These are phyloP conservation scores for Psidium guajava DNA, from an alignment of 345 rosid species.

Conservation along the genomic window DNA sequence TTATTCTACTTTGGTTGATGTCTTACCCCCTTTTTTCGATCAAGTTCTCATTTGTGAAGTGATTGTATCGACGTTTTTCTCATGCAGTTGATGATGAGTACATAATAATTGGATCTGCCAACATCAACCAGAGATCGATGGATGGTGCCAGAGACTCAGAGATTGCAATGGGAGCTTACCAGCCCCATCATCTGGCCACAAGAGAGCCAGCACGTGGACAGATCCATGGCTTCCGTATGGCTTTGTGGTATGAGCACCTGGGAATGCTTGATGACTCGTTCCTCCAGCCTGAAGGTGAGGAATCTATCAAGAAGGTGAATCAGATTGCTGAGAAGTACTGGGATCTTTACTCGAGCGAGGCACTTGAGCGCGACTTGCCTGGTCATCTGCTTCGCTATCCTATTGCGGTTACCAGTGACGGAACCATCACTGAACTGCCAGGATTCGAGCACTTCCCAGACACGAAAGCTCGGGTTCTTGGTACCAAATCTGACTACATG, in stretches of 20 bases:
- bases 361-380: slow-evolving; percentile 69
- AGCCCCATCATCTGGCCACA: slow-evolving; percentile 67
- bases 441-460: slow-evolving; percentile 77
- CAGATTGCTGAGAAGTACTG: slow-evolving; percentile 77
- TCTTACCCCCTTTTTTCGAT: not conserved
- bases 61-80: not conserved
- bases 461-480: slow-evolving; percentile 83
- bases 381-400: slow-evolving; percentile 97
- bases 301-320: slow-evolving; percentile 66
- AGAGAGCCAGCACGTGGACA: slow-evolving; percentile 87
- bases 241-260: slow-evolving; percentile 92
- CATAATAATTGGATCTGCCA: slow-evolving; percentile 92
- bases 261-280: slow-evolving; percentile 83
- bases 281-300: slow-evolving; percentile 58
- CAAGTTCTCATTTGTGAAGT: not conserved
- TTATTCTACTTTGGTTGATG: not conserved
- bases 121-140: slow-evolving; percentile 97
- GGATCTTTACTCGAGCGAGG: slow-evolving; percentile 76
- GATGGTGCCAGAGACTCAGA: slow-evolving; percentile 98
- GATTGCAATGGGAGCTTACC: slow-evolving; percentile 97
- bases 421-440: slow-evolving; percentile 57
- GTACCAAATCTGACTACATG: slow-evolving; percentile 74
- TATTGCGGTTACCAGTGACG: slow-evolving; percentile 46
- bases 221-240: slow-evolving; percentile 92
- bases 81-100: slow-evolving; percentile 93